phyloP scores from a whole-genome alignment of 345 rosid species.

The Lepidium africanum region DNA sequence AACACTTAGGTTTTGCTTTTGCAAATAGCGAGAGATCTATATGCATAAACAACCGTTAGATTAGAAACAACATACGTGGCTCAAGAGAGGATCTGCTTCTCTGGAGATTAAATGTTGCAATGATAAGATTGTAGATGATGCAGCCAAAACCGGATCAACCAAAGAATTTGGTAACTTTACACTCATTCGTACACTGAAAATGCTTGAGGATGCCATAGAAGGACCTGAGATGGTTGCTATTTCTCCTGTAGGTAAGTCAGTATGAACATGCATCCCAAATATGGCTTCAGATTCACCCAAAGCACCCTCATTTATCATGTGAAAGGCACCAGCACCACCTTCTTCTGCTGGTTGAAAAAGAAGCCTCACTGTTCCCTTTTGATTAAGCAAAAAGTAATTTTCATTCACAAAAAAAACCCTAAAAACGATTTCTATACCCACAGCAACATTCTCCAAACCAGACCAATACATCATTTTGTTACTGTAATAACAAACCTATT shows the following conservation, averaged over 20 bases:
- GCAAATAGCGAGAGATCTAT: neutral
- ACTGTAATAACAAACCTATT: neutral
- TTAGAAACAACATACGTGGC: conserved; percentile 35
- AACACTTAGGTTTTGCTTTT: neutral
- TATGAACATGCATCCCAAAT: conserved; percentile 65
- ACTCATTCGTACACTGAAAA: conserved; percentile 52
- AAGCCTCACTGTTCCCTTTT: conserved; percentile 80
- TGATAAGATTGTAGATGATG: conserved; percentile 64
- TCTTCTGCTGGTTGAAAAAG: conserved; percentile 94
- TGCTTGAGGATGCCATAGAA: conserved; percentile 41
- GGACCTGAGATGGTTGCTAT: conserved; percentile 57
- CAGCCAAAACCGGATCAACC: conserved; percentile 65
- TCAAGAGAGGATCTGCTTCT: conserved; percentile 71
- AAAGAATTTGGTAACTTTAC: conserved; percentile 38
- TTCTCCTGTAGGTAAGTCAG: conserved; percentile 41
- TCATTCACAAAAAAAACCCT: neutral
- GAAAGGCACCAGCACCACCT: conserved; percentile 83
- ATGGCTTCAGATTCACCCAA: conserved; percentile 85
- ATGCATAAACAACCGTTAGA: neutral
- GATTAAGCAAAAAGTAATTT: neutral
- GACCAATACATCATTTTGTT: neutral
- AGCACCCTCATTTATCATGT: conserved; percentile 79
- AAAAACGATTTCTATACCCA: neutral
- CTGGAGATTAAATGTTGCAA: conserved; percentile 73
- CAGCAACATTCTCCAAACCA: neutral